Percentiles rank a stretch among this genome's conserved stretches.
Evolutionary conservation across 2,329 filamentous ascomycete species (phyloP).

Genomic region (Diaporthe ilicicola): DNA sequence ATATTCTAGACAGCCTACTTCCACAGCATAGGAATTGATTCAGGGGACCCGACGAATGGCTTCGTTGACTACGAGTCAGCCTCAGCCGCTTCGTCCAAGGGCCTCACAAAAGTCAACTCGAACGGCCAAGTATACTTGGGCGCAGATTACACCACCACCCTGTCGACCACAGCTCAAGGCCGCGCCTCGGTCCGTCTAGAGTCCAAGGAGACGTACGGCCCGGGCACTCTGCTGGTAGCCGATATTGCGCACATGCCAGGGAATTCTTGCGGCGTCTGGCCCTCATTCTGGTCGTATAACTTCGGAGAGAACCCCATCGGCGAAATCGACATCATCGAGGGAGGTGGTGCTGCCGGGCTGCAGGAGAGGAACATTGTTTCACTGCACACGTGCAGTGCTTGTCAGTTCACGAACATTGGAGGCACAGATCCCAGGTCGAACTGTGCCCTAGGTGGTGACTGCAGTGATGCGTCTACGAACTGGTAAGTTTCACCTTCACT

Average conservation of each 20-base stretch:
- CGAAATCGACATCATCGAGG: conserved; percentile 64
- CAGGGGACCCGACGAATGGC: conserved; percentile 33
- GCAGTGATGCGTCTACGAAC: conserved; percentile 32
- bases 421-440: conserved; percentile 33
- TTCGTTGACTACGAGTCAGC: conserved; percentile 47
- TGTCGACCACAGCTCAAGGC: conserved; percentile 43
- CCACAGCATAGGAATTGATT: conserved; percentile 24
- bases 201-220: conserved; percentile 54
- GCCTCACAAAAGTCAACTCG: conserved; percentile 48
- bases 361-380: conserved; percentile 55
- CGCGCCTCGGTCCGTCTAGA: conserved; percentile 55
- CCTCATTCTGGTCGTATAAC: conserved; percentile 48
- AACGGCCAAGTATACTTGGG: conserved; percentile 51
- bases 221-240: conserved; percentile 51
- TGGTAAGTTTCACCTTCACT: conserved; percentile 14
- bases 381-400: conserved; percentile 55
- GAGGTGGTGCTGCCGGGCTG: conserved; percentile 44
- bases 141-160: conserved; percentile 48
- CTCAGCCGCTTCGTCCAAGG: conserved; percentile 46
- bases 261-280: conserved; percentile 58
- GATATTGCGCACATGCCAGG: conserved; percentile 60
- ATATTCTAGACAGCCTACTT: conserved; percentile 21
- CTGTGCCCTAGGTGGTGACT: conserved; percentile 36
- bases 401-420: conserved; percentile 46
- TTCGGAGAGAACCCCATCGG: conserved; percentile 56